phyloP scores from a whole-genome alignment of 2,329 filamentous ascomycete species.

The Exserohilum rostratum region DNA sequence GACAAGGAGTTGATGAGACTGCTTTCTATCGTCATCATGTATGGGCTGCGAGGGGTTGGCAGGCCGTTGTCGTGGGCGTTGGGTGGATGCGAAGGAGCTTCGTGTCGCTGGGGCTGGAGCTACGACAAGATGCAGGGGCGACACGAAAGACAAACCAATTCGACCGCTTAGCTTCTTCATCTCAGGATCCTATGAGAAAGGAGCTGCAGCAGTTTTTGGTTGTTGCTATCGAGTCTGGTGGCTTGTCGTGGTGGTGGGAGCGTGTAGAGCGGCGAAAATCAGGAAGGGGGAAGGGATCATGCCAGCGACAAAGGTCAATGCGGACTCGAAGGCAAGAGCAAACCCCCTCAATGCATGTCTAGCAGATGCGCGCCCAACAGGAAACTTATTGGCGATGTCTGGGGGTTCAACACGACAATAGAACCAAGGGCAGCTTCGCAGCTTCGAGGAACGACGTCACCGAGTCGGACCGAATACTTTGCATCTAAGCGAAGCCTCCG shows the following conservation, averaged over 20 bases:
- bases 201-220: background rate
- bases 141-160: constrained; percentile 1
- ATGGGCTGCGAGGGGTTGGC: background rate
- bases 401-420: background rate
- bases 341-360: background rate
- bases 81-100: background rate
- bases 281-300: constrained; percentile 3
- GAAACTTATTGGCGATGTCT: background rate
- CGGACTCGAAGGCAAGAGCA: background rate
- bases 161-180: background rate
- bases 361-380: background rate
- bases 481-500: constrained; percentile 1
- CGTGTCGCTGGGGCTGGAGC: background rate
- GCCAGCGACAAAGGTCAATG: background rate
- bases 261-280: constrained; percentile 3
- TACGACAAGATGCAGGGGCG: constrained; percentile 1
- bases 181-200: background rate
- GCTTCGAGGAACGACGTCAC: constrained; percentile 4
- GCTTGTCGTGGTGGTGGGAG: background rate
- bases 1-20: background rate
- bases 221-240: background rate
- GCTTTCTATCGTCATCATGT: background rate
- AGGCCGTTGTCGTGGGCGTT: background rate
- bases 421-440: background rate
- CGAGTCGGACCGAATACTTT: constrained; percentile 9